phyloP scores from a whole-genome alignment of 1,284 basidiomycete genomes.

The Abortiporus biennis region DNA sequence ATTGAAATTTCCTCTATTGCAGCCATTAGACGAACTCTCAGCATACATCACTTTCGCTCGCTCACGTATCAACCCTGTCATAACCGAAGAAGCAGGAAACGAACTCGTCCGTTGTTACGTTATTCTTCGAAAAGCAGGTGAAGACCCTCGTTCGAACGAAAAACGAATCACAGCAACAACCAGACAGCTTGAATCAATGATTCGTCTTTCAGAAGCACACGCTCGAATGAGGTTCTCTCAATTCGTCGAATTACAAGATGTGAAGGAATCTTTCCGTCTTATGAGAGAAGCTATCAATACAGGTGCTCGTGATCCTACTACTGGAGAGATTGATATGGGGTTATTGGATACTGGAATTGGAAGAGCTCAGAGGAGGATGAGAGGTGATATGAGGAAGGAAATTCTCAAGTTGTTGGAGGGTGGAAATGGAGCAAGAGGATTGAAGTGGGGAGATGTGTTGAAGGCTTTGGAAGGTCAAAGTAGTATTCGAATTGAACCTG shows the following conservation, averaged over 20 bases:
- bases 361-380: conserved; percentile 73
- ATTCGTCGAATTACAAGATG: conserved; percentile 82
- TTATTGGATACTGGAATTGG: conserved; percentile 93
- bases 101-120: conserved; percentile 91
- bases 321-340: conserved; percentile 95
- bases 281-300: conserved; percentile 96
- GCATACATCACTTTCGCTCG: conserved; percentile 95
- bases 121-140: conserved; percentile 88
- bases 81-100: conserved; percentile 81
- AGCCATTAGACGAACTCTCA: conserved; percentile 88
- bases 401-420: conserved; percentile 64
- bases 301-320: conserved; percentile 90
- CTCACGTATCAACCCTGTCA: conserved; percentile 82
- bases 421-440: conserved; percentile 50
- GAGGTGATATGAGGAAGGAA: conserved; percentile 82
- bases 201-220: conserved; percentile 95
- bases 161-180: conserved; percentile 98
- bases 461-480: conserved; percentile 76
- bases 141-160: conserved; percentile 82
- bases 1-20: too few relatives aligned
- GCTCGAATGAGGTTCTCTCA: conserved; percentile 91
- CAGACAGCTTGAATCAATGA: conserved; percentile 95
- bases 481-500: conserved; percentile 66
- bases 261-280: conserved; percentile 85
- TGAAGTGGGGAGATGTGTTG: conserved; percentile 78